phyloP scores from a whole-genome alignment of 1,284 basidiomycete species.

The Papiliotrema fonsecae region DNA sequence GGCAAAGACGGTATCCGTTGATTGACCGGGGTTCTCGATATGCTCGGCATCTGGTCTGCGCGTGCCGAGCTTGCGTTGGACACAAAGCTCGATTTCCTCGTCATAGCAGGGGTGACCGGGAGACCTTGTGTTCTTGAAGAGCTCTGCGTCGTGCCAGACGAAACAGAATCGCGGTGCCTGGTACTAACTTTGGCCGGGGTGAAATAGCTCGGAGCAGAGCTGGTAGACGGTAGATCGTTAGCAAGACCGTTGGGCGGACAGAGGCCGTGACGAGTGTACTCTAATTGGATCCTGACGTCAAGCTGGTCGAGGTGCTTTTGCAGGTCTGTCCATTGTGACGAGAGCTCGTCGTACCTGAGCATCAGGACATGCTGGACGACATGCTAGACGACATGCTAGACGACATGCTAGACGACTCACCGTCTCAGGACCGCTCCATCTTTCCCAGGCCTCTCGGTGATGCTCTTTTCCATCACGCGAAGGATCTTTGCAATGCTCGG shows the following conservation, averaged over 20 bases:
- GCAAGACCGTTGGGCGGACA: too few relatives aligned
- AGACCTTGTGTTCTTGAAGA: too few relatives aligned
- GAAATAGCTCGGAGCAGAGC: conserved; percentile 6
- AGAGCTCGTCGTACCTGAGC: conserved; percentile 30
- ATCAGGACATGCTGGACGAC: background rate
- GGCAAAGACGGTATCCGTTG: conserved; percentile 17
- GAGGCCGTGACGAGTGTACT: conserved; percentile 1
- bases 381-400: conserved; percentile 1
- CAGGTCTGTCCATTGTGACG: conserved; percentile 20
- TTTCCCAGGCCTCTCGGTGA: conserved; percentile 82
- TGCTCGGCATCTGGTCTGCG: too few relatives aligned
- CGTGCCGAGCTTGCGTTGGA: conserved; percentile 1
- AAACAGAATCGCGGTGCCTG: conserved; percentile 16
- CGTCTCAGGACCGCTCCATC: conserved; percentile 88
- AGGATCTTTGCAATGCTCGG: conserved; percentile 88
- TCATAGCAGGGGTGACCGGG: too few relatives aligned
- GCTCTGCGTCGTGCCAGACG: too few relatives aligned
- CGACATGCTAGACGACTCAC: conserved; percentile 49
- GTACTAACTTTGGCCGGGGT: background rate
- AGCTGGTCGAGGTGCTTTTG: conserved; percentile 30
- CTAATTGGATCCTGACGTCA: conserved; percentile 23
- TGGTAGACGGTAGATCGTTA: too few relatives aligned
- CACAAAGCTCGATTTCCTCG: conserved; percentile 3
- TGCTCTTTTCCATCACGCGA: conserved; percentile 87
- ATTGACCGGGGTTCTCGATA: too few relatives aligned